Evolutionary conservation across 768 basidiomycete species (phyloP), one percentile per base, ranked within the genome.

Genomic region (Suillus brevipes): DNA sequence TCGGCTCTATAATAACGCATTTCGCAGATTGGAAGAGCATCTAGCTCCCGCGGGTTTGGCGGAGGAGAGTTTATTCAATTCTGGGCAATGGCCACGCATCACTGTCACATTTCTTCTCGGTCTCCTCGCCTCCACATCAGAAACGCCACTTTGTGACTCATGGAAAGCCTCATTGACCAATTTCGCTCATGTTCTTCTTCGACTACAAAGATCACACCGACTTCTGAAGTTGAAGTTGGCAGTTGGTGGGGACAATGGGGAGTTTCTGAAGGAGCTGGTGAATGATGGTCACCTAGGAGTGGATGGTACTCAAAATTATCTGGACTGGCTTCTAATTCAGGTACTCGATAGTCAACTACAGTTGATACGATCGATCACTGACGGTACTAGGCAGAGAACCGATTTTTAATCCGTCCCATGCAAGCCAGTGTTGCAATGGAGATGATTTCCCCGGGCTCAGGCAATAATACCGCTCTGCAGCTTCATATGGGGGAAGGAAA

Each of bases 401-500:
- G 69, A 60, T 64, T 79, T 43, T 47, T 75, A 14, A 67, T 71
- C 31, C 74, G 78, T 34, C 68, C 63, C 16, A 59, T 77, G 25
- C 78, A 78, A 62, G 65, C 68, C 0, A 56, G 65, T 20, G 66
- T 79, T 36, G 72, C 78, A 13, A 60, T 57, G 8, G 67, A 78
- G 50, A 79, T 78, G 78, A 73, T 78, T 37, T 56, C 65, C 13
- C 78, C 78, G 1, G 42, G 43, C 14, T 70, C 71, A 0, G 62
- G 65, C 5, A 13, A 67, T 6, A 86, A 81, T 61, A 78, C 79
- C 0, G 68, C 78, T 6, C 73, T 81, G 20, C 84, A 86, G 64
- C 78, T 86, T 14, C 84, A 85, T 61, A 85, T 85, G 84, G 84
- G 84, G 18, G 84, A 85, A 67, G 84, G 84, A 16, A 85, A 85